Conservation (phyloP, 352 stramenopile species). For the Aphanomyces cochlioides region DNA sequence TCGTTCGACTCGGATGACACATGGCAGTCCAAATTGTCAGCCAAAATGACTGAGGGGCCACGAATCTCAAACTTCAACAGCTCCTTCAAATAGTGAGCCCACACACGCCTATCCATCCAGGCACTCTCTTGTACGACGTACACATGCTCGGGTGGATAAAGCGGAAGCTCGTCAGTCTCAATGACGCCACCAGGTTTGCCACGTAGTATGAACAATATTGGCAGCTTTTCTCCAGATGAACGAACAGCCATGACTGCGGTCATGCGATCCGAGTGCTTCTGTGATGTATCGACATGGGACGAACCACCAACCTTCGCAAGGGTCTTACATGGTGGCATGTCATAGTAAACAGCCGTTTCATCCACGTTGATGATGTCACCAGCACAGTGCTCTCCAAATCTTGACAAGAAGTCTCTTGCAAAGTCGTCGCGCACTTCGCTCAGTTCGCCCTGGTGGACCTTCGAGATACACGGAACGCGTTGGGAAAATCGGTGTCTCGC, state of each 20-base stretch:
- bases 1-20: background rate
- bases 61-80: background rate
- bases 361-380: slow-evolving; percentile 30
- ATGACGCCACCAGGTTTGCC: background rate
- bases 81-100: background rate
- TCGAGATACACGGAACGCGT: background rate
- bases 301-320: slow-evolving; percentile 26
- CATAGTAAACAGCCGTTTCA: slow-evolving; percentile 32
- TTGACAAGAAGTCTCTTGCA: background rate
- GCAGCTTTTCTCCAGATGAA: background rate
- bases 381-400: background rate
- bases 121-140: background rate
- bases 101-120: background rate
- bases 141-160: background rate
- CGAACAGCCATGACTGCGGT: background rate
- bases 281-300: background rate
- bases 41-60: background rate
- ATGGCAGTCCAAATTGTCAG: background rate
- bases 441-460: background rate
- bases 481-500: background rate
- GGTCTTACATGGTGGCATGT: slow-evolving; percentile 26
- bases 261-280: background rate
- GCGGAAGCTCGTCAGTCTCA: background rate
- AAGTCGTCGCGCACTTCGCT: background rate
- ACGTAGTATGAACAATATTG: background rate